These are phyloP conservation scores for Aspergillus tamarii DNA, from an alignment of 2,329 filamentous ascomycete genomes.

Conservation along the genomic window DNA sequence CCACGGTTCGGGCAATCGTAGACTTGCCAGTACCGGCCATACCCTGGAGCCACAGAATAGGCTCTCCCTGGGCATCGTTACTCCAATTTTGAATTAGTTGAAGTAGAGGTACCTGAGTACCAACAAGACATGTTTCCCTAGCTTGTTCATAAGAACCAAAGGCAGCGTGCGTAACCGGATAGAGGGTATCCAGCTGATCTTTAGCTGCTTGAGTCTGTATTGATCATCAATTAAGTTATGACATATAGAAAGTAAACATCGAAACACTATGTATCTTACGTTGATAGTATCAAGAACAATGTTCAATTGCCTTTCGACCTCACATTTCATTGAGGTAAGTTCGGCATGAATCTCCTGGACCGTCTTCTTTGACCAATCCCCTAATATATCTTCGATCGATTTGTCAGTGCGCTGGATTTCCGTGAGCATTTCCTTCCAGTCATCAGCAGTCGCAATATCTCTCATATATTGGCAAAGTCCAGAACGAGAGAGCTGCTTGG, in stretches of 20 bases:
- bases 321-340: neutral
- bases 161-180: neutral
- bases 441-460: neutral
- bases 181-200: neutral
- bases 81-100: neutral
- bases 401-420: neutral
- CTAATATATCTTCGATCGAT: neutral
- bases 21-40: conserved; percentile 41
- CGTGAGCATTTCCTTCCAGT: conserved; percentile 9
- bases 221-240: neutral
- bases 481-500: neutral
- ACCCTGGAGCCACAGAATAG: conserved; percentile 39
- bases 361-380: neutral
- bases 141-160: neutral
- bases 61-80: neutral
- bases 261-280: neutral
- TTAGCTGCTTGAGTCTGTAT: neutral
- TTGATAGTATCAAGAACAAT: neutral
- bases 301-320: neutral
- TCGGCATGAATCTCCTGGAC: neutral
- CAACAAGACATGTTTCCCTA: neutral
- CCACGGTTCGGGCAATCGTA: conserved; percentile 34
- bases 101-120: neutral
- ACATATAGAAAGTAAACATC: neutral
- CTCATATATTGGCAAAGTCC: neutral